Evolutionary conservation across 1,284 basidiomycete species (phyloP).

Genomic region (Heliocybe sulcata): DNA sequence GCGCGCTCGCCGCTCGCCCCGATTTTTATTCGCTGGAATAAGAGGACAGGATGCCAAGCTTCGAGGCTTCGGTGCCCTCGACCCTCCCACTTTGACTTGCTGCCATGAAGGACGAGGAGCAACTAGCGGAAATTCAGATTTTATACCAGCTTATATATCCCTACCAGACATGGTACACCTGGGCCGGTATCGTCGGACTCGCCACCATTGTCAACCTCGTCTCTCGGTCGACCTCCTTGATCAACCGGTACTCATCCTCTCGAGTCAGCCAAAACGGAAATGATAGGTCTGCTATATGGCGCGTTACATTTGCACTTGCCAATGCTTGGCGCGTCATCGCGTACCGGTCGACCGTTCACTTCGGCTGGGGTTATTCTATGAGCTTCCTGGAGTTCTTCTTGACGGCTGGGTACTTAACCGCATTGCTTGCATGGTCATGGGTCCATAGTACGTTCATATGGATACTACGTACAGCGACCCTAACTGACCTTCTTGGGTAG

Average conservation of each 20-base stretch:
- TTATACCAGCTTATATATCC: background rate
- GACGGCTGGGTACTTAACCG: background rate
- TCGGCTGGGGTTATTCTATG: background rate
- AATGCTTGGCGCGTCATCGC: background rate
- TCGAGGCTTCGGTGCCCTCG: background rate
- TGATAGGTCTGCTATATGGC: background rate
- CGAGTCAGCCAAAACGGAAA: conserved; percentile 8
- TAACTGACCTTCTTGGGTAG: background rate
- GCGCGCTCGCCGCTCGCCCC: background rate
- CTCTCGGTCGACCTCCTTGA: background rate
- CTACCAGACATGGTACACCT: background rate
- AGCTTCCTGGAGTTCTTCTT: background rate
- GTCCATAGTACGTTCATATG: background rate
- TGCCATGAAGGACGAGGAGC: background rate
- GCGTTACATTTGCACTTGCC: background rate
- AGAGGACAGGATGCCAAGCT: background rate
- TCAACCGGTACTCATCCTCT: conserved; percentile 7
- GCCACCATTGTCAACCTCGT: background rate
- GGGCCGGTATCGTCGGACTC: background rate
- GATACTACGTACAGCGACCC: background rate
- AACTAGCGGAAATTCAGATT: background rate
- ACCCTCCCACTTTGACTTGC: background rate
- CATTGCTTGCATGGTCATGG: background rate
- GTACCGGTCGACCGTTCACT: background rate
- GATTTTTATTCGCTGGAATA: background rate